These are phyloP conservation scores for Cardamine chenopodiifolia DNA, from an alignment of 345 rosid genomes.

Conservation along the genomic window DNA sequence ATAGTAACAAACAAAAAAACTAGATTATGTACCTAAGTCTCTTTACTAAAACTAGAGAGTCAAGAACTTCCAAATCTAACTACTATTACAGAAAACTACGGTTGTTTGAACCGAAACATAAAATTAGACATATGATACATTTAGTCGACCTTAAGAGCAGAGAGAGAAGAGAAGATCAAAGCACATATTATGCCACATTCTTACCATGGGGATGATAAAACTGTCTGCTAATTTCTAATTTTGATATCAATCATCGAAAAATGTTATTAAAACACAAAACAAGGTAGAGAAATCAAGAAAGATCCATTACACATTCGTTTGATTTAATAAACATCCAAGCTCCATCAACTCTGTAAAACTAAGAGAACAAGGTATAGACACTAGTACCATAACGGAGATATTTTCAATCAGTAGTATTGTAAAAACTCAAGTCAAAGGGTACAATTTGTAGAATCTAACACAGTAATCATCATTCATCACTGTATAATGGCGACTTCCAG, in stretches of 20 bases:
- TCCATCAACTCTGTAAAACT: neutral
- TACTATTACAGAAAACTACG: neutral
- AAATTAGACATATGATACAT: neutral
- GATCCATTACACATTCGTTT: neutral
- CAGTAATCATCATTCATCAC: neutral
- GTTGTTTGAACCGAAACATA: neutral
- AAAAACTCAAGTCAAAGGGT: neutral
- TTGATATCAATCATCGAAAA: neutral
- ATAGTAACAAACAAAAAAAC: neutral
- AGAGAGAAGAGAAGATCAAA: neutral
- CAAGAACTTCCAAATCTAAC: neutral
- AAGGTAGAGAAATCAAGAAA: neutral
- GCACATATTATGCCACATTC: neutral
- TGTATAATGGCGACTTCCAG: neutral
- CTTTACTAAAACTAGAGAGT: neutral
- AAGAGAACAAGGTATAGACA: neutral
- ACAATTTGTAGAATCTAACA: neutral
- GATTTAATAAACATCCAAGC: neutral
- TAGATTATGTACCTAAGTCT: neutral
- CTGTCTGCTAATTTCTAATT: neutral
- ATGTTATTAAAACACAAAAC: neutral
- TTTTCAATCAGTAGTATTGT: neutral
- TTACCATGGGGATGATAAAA: neutral
- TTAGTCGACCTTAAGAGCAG: neutral
- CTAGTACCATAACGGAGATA: neutral